A percentile compares a stretch with the other conserved stretches of the same genome.
These are phyloP conservation scores for Globisporangium abappressorium DNA, from an alignment of 352 stramenopile genomes.

Conservation along the genomic window DNA sequence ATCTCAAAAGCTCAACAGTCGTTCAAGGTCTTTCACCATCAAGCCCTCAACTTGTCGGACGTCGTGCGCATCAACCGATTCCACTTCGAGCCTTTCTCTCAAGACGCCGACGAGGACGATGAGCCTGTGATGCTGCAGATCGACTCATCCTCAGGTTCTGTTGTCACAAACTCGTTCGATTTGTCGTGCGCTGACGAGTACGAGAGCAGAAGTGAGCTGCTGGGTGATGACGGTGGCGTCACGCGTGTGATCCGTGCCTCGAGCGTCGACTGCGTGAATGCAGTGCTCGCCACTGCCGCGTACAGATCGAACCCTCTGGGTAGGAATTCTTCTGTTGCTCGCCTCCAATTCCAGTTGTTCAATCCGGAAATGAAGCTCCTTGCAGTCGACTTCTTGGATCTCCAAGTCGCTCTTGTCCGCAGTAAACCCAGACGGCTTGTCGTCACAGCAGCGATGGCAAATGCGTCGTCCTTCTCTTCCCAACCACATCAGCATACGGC, in stretches of 20 bases:
- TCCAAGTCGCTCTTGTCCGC: neutral
- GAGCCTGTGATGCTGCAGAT: constrained; percentile 20
- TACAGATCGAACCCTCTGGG: constrained; percentile 3
- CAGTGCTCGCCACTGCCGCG: constrained; percentile 15
- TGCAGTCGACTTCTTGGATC: neutral
- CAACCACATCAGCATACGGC: neutral
- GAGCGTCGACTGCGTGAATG: constrained; percentile 25
- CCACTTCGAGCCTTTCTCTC: neutral
- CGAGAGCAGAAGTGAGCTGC: constrained; percentile 8
- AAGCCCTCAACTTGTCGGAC: neutral
- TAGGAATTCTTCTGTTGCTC: neutral
- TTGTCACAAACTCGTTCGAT: constrained; percentile 2
- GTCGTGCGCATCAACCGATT: constrained; percentile 1
- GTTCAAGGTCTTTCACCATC: neutral
- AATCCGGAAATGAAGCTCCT: constrained; percentile 13
- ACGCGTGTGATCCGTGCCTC: constrained; percentile 12
- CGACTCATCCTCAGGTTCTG: constrained; percentile 15
- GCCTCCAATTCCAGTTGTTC: constrained; percentile 13
- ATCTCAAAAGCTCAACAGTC: neutral
- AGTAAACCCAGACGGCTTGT: constrained; percentile 12
- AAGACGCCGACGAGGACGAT: neutral
- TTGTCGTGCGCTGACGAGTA: constrained; percentile 9
- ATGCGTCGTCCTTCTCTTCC: neutral
- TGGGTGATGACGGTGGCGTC: neutral
- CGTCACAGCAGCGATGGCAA: neutral